Evolutionary conservation across 495 filamentous ascomycete species (phyloP).

Genomic region (Penicillium alfredii): DNA sequence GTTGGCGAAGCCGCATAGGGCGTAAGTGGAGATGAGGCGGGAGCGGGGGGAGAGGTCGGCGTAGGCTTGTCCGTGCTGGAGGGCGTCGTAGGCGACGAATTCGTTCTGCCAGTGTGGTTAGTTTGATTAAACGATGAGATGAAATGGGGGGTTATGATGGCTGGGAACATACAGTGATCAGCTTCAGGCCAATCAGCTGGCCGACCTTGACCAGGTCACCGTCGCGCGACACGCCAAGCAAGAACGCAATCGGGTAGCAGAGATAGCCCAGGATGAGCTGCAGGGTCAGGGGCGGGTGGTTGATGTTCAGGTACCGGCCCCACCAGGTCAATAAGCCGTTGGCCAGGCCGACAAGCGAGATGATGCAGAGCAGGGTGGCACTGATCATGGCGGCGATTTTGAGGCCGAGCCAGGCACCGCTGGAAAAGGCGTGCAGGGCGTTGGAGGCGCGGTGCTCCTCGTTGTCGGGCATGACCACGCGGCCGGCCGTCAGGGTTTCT

Average conservation of each 20-base stretch:
- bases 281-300: conserved; percentile 61
- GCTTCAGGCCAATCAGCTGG: conserved; percentile 74
- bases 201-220: conserved; percentile 67
- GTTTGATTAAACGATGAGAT: conserved; percentile 2
- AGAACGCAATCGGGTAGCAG: conserved; percentile 77
- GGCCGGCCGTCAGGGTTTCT: conserved; percentile 73
- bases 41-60: conserved; percentile 58
- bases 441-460: conserved; percentile 65
- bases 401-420: conserved; percentile 81
- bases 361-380: conserved; percentile 73
- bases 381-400: conserved; percentile 86
- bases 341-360: conserved; percentile 68
- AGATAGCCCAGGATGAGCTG: conserved; percentile 76
- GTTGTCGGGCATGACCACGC: conserved; percentile 70
- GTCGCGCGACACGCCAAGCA: conserved; percentile 74
- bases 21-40: conserved; percentile 65
- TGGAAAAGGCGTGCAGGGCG: conserved; percentile 77
- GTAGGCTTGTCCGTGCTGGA: conserved; percentile 44
- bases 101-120: conserved; percentile 45
- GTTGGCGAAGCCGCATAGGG: conserved; percentile 73
- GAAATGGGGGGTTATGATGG: not conserved
- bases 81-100: conserved; percentile 53
- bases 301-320: conserved; percentile 75
- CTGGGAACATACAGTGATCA: conserved; percentile 54
- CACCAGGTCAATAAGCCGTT: conserved; percentile 85